Percentiles rank a stretch among this genome's conserved stretches.
phyloP scores from a whole-genome alignment of 331 rosid species.

The Spiraea crenata region DNA sequence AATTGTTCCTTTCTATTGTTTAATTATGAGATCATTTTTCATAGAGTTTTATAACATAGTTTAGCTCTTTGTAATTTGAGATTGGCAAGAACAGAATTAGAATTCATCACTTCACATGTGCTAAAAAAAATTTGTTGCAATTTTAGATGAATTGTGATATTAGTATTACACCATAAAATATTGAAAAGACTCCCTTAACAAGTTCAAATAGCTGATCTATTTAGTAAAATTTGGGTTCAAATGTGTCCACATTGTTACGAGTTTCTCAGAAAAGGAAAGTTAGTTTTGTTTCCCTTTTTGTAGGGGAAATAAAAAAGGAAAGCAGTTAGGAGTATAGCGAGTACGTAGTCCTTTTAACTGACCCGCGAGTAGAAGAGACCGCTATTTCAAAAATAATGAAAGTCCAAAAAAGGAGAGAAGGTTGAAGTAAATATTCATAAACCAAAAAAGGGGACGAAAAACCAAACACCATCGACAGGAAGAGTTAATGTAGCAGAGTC shows the following conservation, averaged over 20 bases:
- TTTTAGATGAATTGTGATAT: no score
- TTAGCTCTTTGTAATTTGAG: no score
- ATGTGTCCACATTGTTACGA: background rate
- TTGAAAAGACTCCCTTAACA: no score
- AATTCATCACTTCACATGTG: no score
- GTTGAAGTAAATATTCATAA: background rate
- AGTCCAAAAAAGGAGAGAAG: background rate
- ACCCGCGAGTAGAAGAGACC: constrained; percentile 2
- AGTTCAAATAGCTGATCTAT: no score
- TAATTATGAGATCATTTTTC: no score
- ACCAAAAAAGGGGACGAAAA: background rate
- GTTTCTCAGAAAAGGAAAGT: background rate
- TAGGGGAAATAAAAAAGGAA: background rate
- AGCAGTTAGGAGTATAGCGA: background rate
- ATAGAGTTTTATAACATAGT: no score
- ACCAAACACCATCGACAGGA: constrained; percentile 1
- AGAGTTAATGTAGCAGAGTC: constrained; percentile 1
- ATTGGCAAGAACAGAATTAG: no score
- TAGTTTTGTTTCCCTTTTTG: background rate
- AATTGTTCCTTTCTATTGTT: no score
- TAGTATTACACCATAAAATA: no score
- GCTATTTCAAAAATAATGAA: background rate
- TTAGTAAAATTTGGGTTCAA: no score
- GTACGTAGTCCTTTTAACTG: background rate
- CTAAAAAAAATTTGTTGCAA: no score